Base-by-base conservation (phyloP, 306 rosid species). In the Pterocarpus santalinus region DNA sequence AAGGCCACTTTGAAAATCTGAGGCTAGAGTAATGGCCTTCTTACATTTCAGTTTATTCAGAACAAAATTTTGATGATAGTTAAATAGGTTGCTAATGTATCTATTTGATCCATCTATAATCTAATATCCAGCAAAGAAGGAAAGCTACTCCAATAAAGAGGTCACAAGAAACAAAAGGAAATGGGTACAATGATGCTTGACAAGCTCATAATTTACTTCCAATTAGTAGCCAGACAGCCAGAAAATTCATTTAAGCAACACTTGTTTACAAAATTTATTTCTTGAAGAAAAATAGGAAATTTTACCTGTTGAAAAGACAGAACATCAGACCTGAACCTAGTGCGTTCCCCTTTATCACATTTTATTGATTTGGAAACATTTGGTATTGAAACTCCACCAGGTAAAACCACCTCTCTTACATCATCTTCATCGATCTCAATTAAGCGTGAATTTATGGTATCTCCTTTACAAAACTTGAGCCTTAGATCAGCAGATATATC, bases 281-380 rank as follows among this genome's bases (percentile, higher is more conserved):
- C 92, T 60, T 80, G 92, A 85, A 87, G 62, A 52, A 62, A 53
- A 69, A 39, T 8, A 53, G 5, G 57, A 64, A 71, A 41, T 22
- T 13, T 62, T 87, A 94, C 98, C 98, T 95, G 99, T 68, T 95
- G 99, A 85, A 95, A 95, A 77, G 97, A 85, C 66, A 95, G 94
- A 84, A 91, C 96, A 78, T 95, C 99, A 73, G 99, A 95, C 92
- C 97, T 90, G 84, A 95, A 95, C 83, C 97, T 84, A 0, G 93
- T 95, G 43, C 97, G 97, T 75, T 95, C 99, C 72, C 99, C 97
- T 83, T 95, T 95, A 83, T 95, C 99, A 8, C 97, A 95, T 82
- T 93, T 95, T 9, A 95, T 95, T 2, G 92, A 91, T 80, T 91
- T 92, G 41, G 97, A 89, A 16, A 95, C 97, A 80, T 91, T 84